Conservation (phyloP, 768 basidiomycete genomes). For the Mrakia hoshinonis region DNA sequence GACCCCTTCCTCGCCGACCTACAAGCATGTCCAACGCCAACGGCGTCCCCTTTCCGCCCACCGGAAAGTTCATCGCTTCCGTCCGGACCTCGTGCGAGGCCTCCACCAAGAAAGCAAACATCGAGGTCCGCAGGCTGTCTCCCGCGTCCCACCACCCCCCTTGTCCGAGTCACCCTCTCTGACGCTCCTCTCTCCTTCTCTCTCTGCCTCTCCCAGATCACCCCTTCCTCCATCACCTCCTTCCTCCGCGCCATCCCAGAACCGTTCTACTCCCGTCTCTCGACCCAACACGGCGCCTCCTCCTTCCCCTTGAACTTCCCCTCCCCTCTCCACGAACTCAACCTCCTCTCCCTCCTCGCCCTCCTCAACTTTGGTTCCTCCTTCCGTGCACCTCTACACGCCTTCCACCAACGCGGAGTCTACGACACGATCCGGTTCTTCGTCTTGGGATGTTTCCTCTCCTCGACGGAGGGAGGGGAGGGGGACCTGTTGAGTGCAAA, state of each 20-base stretch:
- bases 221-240: constrained; percentile 51
- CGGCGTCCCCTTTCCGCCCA: constrained; percentile 14
- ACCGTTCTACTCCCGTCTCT: constrained; percentile 54
- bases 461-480: constrained; percentile 47
- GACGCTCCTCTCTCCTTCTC: not conserved
- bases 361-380: constrained; percentile 77
- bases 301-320: constrained; percentile 68
- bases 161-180: too few relatives aligned
- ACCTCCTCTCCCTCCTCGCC: constrained; percentile 66
- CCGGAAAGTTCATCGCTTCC: constrained; percentile 14
- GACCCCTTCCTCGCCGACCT: not conserved
- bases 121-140: constrained; percentile 5
- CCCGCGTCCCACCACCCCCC: too few relatives aligned
- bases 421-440: constrained; percentile 75
- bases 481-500: constrained; percentile 55
- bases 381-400: constrained; percentile 65
- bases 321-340: constrained; percentile 64
- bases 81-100: not conserved
- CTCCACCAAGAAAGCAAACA: not conserved
- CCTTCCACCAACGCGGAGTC: constrained; percentile 65
- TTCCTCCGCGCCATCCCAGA: constrained; percentile 61
- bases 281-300: constrained; percentile 57
- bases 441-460: constrained; percentile 61
- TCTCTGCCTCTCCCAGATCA: constrained; percentile 46
- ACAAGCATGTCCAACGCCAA: not conserved